Percentiles rank a stretch among this genome's conserved stretches.
phyloP scores from a whole-genome alignment of 2,329 filamentous ascomycete genomes.

The Trichothecium sympodiale region DNA sequence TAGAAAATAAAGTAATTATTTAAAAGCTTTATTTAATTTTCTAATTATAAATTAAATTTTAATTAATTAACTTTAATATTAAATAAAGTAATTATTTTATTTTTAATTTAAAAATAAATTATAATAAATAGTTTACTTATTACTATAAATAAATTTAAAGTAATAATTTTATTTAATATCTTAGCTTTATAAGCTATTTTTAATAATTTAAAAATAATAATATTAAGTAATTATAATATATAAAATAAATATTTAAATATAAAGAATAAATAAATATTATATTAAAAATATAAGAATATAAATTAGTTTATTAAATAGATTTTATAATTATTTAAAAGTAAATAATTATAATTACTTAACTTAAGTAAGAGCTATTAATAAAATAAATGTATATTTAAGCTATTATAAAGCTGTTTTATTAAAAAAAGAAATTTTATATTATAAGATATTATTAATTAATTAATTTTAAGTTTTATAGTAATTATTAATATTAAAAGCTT shows the following conservation, averaged over 20 bases:
- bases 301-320: slow-evolving; percentile 2
- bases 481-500: not conserved
- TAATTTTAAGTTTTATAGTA: too few species aligned
- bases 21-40: too few species aligned
- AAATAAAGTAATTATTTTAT: slow-evolving; percentile 1
- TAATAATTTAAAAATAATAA: slow-evolving; percentile 3
- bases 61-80: not conserved
- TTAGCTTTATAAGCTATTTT: slow-evolving; percentile 1
- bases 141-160: too few species aligned
- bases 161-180: not conserved
- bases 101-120: not conserved
- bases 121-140: too few species aligned
- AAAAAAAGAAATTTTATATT: too few species aligned
- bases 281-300: not conserved
- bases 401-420: too few species aligned
- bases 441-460: slow-evolving; percentile 1
- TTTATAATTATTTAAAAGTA: not conserved
- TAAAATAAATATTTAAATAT: slow-evolving; percentile 1
- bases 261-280: slow-evolving; percentile 1
- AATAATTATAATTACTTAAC: too few species aligned
- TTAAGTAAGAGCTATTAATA: too few species aligned
- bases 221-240: slow-evolving; percentile 1
- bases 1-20: too few species aligned
- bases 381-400: too few species aligned
- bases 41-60: not conserved